Base-by-base conservation (phyloP, 257 asterid species). In the Solanum habrochaites region DNA sequence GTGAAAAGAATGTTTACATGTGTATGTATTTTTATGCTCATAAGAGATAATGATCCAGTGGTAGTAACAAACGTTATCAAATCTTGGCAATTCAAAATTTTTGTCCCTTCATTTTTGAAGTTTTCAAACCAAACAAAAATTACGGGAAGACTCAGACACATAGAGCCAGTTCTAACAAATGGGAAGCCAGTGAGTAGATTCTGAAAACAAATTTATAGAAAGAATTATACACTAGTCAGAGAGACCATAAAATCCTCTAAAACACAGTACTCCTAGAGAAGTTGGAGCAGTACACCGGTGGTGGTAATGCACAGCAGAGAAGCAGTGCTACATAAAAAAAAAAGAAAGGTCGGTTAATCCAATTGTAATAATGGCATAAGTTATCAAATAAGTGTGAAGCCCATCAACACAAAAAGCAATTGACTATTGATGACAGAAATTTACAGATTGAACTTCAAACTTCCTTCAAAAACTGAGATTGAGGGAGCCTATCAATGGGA, bases 191-290 rank as follows among this genome's bases (percentile, higher is more conserved):
- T 31, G n/a, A 9, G 42, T 16, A 29, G 1, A 80, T 80, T n/a
- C n/a, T 47, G 20, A 18, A 18, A 3, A 49, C 31, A 4, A 81
- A 49, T 62, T 49, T 81, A 7, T 31, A 5, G 73, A 71, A 56
- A n/a, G 43, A 83, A 86, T 31, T 35, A 52, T 94, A 95, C 99
- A 97, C 88, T 95, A 67, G 99, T 95, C 31, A 97, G 91, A 87
- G 98, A 91, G 86, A 95, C 99, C 99, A 97, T 93, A 86, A 97
- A 97, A 97, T 47, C 99, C 99, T 91, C 99, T 92, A 89, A 97
- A n/a, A 95, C 88, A 97, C 93, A 23, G 96, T 97, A n/a, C 91
- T 97, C 99, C 91, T 97, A 99, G 56, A 97, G 98, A 92, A 97
- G n/a, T 78, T 58, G 99, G 99, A 83, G 99, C 99, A 86, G 98